These are phyloP conservation scores for Neoboletus subvelutipes DNA, from an alignment of 768 basidiomycete genomes.

Conservation along the genomic window DNA sequence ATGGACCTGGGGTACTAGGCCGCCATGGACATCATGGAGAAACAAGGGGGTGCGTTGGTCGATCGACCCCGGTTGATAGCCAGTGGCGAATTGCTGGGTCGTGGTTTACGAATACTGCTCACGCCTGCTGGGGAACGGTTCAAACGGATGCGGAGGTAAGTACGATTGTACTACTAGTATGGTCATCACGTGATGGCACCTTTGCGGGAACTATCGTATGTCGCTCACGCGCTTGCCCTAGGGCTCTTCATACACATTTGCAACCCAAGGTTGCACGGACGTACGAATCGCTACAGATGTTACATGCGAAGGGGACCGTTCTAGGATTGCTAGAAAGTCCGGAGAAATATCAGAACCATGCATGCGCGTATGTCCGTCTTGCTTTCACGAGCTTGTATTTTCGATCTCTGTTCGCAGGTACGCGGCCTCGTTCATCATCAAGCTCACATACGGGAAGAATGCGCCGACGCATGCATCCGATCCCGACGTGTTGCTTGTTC, in stretches of 20 bases:
- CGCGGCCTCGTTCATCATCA: conserved; percentile 15
- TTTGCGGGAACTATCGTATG: neutral
- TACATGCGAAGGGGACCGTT: conserved; percentile 21
- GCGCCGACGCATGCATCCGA: conserved; percentile 12
- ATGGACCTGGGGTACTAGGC: conserved; percentile 34
- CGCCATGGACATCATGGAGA: conserved; percentile 60
- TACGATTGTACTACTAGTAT: neutral
- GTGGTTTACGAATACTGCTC: conserved; percentile 51
- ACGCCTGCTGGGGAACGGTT: conserved; percentile 50
- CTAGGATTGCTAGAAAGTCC: conserved; percentile 14
- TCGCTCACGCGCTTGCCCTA: conserved; percentile 11
- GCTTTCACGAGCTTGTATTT: conserved; percentile 30
- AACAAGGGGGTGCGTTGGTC: conserved; percentile 46
- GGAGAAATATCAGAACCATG: conserved; percentile 8
- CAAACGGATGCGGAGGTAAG: conserved; percentile 52
- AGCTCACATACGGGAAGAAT: conserved; percentile 22
- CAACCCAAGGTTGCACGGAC: conserved; percentile 45
- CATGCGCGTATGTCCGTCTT: conserved; percentile 37
- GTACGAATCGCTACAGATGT: conserved; percentile 45
- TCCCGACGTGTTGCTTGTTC: conserved; percentile 20
- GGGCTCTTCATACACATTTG: conserved; percentile 54
- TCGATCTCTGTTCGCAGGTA: conserved; percentile 10
- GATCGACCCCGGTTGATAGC: conserved; percentile 51
- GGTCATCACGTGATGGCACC: neutral
- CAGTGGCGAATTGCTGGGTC: conserved; percentile 47